Evolutionary conservation across 371 early-diverging fungal genomes (phyloP).

Genomic region (Saksenaea vasiformis): DNA sequence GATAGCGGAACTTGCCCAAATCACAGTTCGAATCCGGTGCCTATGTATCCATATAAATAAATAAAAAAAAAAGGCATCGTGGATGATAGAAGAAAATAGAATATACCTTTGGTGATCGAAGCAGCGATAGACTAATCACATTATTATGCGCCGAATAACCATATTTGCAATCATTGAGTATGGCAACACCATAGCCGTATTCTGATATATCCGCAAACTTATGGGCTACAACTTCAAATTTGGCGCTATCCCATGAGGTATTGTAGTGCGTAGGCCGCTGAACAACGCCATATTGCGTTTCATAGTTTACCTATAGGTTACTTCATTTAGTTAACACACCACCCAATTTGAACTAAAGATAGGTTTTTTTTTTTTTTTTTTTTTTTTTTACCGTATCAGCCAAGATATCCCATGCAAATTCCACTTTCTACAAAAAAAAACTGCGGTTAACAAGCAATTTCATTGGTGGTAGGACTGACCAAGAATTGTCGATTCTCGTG

Average conservation of each 20-base stretch:
- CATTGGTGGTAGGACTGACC: constrained; percentile 18
- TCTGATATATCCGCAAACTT: constrained; percentile 92
- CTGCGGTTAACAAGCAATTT: background rate
- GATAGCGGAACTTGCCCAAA: constrained; percentile 35
- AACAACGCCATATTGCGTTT: constrained; percentile 88
- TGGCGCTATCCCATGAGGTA: constrained; percentile 89
- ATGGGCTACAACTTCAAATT: constrained; percentile 95
- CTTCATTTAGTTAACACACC: background rate
- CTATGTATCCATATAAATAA: background rate
- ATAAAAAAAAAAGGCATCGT: background rate
- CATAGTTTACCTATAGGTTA: constrained; percentile 72
- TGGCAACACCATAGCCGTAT: constrained; percentile 86
- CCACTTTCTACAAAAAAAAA: constrained; percentile 66
- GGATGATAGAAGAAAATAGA: background rate
- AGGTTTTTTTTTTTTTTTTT: too few species aligned
- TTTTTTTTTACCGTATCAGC: constrained; percentile 54
- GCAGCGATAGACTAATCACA: constrained; percentile 77
- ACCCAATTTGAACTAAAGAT: too few species aligned
- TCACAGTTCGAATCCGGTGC: constrained; percentile 37
- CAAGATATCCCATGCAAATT: constrained; percentile 82
- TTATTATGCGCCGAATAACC: constrained; percentile 80
- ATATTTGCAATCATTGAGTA: constrained; percentile 91
- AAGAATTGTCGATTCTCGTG: constrained; percentile 86
- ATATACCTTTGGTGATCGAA: constrained; percentile 80
- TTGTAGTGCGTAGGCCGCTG: constrained; percentile 92